Base-by-base conservation (phyloP, 768 basidiomycete genomes). In the Pisolithus albus region DNA sequence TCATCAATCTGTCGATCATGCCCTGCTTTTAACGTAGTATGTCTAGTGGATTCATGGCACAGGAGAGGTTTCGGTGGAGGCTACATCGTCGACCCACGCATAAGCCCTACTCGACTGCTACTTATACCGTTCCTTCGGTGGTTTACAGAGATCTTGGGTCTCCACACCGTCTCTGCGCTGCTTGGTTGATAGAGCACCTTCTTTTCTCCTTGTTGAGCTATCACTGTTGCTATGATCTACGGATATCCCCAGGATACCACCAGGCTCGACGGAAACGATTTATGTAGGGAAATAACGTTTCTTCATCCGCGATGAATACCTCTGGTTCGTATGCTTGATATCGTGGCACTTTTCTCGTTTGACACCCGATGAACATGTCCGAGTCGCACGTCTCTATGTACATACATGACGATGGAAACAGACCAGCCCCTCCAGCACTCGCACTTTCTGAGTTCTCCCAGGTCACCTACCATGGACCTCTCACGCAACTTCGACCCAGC, bases 401-500 rank as follows among this genome's bases (percentile, higher is more conserved):
- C 30, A 30, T 30, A 9, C 30, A 30, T 3, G 10, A 30, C 34
- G 34, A 5, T 11, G 13, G 34, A 34, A 11, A 34, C 34, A 34
- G 43, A 16, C 18, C 7, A 49, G 91, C 61, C 90, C 70, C 45
- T 92, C 82, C 4, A 95, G 72, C 2, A 93, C 85, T 44, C 75
- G 70, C 63, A 90, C 63, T 70, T 94, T 92, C 60, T 88, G 26
- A 26, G 26, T 26, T 23, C 21, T 23, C 88, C 44, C 74, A 73
- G 73, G 0, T 95, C 78, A 61, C 97, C 94, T 49, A 88, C 84
- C 55, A 98, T 67, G 67, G 96, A 95, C 1, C 84, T 85, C 52
- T 84, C 80, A 16, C 80, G 76, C n/a, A 87, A 70, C 24, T 77
- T 73, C 36, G 86, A 86, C 49, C 74, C 72, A n/a, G 64, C 59